Conservation (phyloP, 169 alveolate genomes). For the Cryptosporidium viatorum region DNA sequence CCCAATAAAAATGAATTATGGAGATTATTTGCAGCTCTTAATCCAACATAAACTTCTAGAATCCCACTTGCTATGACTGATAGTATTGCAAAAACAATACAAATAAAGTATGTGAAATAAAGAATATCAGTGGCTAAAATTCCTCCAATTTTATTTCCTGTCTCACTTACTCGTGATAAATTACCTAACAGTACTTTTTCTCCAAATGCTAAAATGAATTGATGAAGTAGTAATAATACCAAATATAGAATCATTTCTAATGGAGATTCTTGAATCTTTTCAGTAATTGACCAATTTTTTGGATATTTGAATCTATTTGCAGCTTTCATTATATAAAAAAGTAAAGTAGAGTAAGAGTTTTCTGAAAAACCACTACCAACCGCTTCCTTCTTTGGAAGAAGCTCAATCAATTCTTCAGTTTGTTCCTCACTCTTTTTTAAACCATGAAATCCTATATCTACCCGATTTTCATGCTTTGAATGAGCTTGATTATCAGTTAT, state of each 20-base stretch:
- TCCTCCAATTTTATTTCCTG: neutral
- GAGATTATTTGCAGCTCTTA: conserved; percentile 59
- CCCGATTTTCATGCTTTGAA: neutral
- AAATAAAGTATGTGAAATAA: conserved; percentile 31
- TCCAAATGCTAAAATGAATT: conserved; percentile 30
- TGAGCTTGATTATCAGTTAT: neutral
- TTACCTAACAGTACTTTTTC: conserved; percentile 37
- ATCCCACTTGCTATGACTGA: conserved; percentile 25
- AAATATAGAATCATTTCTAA: conserved; percentile 29
- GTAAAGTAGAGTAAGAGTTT: conserved; percentile 27
- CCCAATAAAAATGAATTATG: conserved; percentile 69
- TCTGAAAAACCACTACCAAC: neutral
- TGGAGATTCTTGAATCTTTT: conserved; percentile 21
- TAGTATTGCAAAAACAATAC: conserved; percentile 27
- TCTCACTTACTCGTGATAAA: neutral
- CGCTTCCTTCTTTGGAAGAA: conserved; percentile 11
- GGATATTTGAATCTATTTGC: conserved; percentile 48
- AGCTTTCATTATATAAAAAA: conserved; percentile 41
- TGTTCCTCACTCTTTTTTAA: neutral
- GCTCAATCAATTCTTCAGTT: neutral
- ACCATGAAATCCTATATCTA: neutral
- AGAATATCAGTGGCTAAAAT: neutral
- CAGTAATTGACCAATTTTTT: conserved; percentile 12
- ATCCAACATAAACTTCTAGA: conserved; percentile 49
- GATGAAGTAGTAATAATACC: conserved; percentile 22